These are phyloP conservation scores for Avena eriantha DNA, from an alignment of 176 grass and related monocot species.

Conservation along the genomic window DNA sequence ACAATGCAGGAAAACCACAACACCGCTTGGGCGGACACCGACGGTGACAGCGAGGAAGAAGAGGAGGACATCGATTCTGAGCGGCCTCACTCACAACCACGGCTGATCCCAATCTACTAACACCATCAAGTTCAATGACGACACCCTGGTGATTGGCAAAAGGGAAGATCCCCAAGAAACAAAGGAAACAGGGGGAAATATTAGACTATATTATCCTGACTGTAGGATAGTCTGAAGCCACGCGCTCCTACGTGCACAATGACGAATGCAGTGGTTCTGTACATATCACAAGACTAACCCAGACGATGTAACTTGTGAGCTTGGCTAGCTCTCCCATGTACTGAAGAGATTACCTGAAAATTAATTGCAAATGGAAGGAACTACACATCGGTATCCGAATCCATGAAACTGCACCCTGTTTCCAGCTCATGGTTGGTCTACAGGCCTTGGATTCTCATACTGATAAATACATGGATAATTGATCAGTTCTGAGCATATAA, in stretches of 20 bases:
- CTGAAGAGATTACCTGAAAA: neutral
- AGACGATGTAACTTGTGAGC: conserved; percentile 28
- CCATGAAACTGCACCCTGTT: neutral
- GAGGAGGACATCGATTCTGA: neutral
- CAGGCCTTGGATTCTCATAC: neutral
- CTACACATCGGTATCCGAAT: neutral
- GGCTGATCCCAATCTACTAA: conserved; percentile 49
- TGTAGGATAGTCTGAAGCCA: conserved; percentile 49
- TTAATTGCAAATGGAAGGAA: conserved; percentile 31
- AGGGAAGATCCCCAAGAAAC: neutral
- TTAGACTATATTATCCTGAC: conserved; percentile 24
- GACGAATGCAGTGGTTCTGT: conserved; percentile 52
- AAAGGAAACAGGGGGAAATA: neutral
- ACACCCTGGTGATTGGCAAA: neutral
- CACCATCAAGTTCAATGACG: conserved; percentile 27
- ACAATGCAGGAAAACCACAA: conserved; percentile 54
- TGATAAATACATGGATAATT: neutral
- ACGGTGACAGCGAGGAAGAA: neutral
- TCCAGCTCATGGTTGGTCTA: neutral
- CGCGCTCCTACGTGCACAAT: conserved; percentile 41
- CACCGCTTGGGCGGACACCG: conserved; percentile 30
- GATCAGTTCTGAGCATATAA: neutral
- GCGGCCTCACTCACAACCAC: neutral
- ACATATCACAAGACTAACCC: conserved; percentile 41
- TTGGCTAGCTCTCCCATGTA: conserved; percentile 5